phyloP scores from a whole-genome alignment of 345 rosid genomes.

The Dovyalis caffra region DNA sequence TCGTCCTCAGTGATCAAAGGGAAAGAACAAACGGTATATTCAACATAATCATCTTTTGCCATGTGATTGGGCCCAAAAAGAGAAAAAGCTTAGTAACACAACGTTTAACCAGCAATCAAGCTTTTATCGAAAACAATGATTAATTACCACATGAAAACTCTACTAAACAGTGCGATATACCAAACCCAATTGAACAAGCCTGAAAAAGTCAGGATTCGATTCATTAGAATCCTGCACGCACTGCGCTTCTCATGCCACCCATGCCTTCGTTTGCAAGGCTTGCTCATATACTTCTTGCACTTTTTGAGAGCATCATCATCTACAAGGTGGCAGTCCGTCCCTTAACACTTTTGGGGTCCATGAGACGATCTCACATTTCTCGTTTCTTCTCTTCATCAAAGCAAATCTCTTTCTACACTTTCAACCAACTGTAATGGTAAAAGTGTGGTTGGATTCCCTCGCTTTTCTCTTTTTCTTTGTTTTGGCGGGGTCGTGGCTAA shows the following conservation, averaged over 20 bases:
- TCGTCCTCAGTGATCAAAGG: too few species aligned
- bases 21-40: too few species aligned
- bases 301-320: not conserved
- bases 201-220: not conserved
- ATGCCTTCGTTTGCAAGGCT: conserved; percentile 4
- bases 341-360: conserved; percentile 15
- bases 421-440: not conserved
- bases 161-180: not conserved
- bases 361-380: not conserved
- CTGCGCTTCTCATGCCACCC: not conserved
- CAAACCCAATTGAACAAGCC: not conserved
- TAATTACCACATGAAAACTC: conserved; percentile 6
- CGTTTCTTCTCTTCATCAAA: not conserved
- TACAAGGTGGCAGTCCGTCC: not conserved
- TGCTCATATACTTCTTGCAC: not conserved
- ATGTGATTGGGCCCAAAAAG: not conserved
- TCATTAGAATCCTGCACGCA: not conserved
- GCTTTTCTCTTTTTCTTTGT: not conserved
- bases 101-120: not conserved
- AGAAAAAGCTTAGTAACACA: not conserved
- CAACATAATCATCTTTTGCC: too few species aligned
- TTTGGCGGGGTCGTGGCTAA: conserved; percentile 8
- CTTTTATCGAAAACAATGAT: conserved; percentile 1
- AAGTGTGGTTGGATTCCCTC: conserved; percentile 2
- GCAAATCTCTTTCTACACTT: not conserved